These are phyloP conservation scores for Globisporangium spiculum DNA, from an alignment of 352 stramenopile species.

Conservation along the genomic window DNA sequence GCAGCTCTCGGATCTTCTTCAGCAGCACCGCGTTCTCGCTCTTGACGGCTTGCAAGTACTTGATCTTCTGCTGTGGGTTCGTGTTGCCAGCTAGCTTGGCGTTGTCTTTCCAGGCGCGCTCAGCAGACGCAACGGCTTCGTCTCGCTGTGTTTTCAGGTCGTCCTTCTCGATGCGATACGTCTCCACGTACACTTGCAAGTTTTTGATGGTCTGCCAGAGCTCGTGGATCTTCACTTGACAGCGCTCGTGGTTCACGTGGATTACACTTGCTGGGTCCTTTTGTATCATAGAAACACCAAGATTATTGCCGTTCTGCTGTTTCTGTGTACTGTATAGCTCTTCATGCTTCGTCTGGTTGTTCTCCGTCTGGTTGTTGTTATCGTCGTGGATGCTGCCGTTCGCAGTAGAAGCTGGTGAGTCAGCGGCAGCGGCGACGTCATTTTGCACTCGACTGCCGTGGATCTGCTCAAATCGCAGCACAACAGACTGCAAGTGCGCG, in stretches of 20 bases:
- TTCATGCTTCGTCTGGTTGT: slow-evolving; percentile 4
- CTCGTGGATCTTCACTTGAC: slow-evolving; percentile 65
- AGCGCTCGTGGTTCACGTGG: slow-evolving; percentile 38
- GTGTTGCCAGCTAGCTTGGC: slow-evolving; percentile 49
- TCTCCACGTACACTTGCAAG: slow-evolving; percentile 62
- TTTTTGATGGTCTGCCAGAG: slow-evolving; percentile 63
- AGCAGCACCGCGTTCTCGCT: slow-evolving; percentile 55
- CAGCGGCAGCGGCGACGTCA: too few species aligned
- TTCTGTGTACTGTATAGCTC: not conserved
- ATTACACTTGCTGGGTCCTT: not conserved
- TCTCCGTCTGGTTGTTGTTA: not conserved
- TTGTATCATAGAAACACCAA: not conserved
- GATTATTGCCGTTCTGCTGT: not conserved
- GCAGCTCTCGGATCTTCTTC: slow-evolving; percentile 53
- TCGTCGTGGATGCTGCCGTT: slow-evolving; percentile 1
- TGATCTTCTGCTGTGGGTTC: slow-evolving; percentile 72
- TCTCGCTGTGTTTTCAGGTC: slow-evolving; percentile 50
- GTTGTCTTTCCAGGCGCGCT: slow-evolving; percentile 58
- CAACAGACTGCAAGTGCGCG: not conserved
- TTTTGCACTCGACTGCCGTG: not conserved
- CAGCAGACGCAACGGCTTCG: slow-evolving; percentile 48
- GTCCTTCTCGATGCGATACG: slow-evolving; percentile 50
- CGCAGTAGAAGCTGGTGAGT: not conserved
- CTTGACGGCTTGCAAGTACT: slow-evolving; percentile 71
- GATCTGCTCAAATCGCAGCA: not conserved